Percentiles rank a stretch among this genome's conserved stretches.
phyloP scores from a whole-genome alignment of 78 protist species.

The Protostelium mycophagum region DNA sequence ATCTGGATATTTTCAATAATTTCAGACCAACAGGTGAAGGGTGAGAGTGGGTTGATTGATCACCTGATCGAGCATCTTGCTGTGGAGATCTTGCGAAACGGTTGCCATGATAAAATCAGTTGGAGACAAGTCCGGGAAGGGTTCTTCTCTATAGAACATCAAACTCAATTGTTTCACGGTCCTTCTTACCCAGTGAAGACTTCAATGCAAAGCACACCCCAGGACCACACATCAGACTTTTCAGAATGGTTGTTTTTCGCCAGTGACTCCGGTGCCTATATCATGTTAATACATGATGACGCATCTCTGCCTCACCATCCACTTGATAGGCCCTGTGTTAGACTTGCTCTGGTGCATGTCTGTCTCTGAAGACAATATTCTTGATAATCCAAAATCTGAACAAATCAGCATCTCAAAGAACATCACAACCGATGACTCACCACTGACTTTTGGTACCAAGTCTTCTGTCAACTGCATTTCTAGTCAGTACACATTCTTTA shows the following conservation, averaged over 20 bases:
- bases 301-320: background rate
- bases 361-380: background rate
- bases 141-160: background rate
- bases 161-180: too few relatives aligned
- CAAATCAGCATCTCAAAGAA: too few relatives aligned
- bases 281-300: background rate
- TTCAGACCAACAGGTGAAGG: too few relatives aligned
- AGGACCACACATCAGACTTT: background rate
- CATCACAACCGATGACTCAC: background rate
- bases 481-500: background rate
- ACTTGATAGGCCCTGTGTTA: background rate
- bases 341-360: background rate
- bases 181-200: background rate
- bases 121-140: background rate
- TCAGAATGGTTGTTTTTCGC: background rate
- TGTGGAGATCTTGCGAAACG: background rate
- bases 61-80: background rate
- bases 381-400: background rate
- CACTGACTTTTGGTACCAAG: background rate
- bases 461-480: background rate
- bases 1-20: too few relatives aligned
- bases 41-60: too few relatives aligned
- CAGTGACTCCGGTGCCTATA: background rate
- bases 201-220: background rate
- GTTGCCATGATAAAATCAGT: background rate